phyloP scores from a whole-genome alignment of 176 grass and related monocot genomes.

The Eragrostis nindensis region DNA sequence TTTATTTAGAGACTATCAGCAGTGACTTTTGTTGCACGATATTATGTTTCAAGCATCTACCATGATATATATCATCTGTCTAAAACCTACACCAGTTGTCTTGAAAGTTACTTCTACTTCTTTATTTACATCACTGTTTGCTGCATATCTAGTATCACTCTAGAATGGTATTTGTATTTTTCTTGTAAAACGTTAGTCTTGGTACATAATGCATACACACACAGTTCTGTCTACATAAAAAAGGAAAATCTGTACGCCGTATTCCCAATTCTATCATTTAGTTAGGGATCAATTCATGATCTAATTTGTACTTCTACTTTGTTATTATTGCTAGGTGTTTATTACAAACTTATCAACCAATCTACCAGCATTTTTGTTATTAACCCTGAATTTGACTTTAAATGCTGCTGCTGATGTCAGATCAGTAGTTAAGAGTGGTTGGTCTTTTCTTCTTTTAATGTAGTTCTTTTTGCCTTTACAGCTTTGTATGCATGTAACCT shows the following conservation, averaged over 20 bases:
- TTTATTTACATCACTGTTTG: not conserved
- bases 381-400: slow-evolving; percentile 17
- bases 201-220: not conserved
- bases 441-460: not conserved
- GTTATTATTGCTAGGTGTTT: not conserved
- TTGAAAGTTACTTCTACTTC: not conserved
- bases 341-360: not conserved
- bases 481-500: not conserved
- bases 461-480: not conserved
- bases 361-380: not conserved
- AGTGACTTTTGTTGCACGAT: not conserved
- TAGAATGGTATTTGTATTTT: not conserved
- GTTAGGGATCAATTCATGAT: slow-evolving; percentile 3
- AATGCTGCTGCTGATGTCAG: not conserved
- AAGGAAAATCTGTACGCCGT: not conserved
- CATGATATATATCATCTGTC: not conserved
- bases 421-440: not conserved
- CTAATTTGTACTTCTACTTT: slow-evolving; percentile 1
- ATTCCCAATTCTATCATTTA: not conserved
- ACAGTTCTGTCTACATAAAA: not conserved
- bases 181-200: not conserved
- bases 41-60: not conserved
- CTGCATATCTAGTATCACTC: not conserved
- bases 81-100: not conserved
- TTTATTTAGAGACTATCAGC: slow-evolving; percentile 11